Conservation (phyloP, 192 early-diverging fungal species). For the Umbelopsis isabellina region DNA sequence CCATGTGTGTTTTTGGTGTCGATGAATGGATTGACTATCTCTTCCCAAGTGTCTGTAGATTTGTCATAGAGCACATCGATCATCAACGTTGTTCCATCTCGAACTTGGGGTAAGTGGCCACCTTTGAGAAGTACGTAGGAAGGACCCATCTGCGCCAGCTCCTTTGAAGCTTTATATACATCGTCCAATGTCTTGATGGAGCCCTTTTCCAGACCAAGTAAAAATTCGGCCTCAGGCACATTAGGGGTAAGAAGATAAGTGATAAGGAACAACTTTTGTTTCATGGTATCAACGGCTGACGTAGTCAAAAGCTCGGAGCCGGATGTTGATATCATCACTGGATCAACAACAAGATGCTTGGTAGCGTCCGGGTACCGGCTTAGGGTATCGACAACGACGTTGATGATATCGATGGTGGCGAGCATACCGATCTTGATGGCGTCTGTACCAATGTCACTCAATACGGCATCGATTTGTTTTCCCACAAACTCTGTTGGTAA, state of each 20-base stretch:
- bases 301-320: constrained; percentile 63
- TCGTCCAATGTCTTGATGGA: constrained; percentile 58
- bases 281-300: constrained; percentile 62
- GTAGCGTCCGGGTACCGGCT: constrained; percentile 35
- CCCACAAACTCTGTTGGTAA: constrained; percentile 66
- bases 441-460: constrained; percentile 75
- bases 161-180: constrained; percentile 63
- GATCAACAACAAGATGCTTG: constrained; percentile 71
- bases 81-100: constrained; percentile 37
- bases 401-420: constrained; percentile 63
- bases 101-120: constrained; percentile 67
- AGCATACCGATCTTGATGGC: constrained; percentile 88
- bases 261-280: constrained; percentile 65
- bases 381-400: constrained; percentile 54
- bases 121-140: constrained; percentile 77
- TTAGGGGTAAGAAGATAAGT: constrained; percentile 82
- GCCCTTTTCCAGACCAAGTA: constrained; percentile 43
- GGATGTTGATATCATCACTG: constrained; percentile 85
- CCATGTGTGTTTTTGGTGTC: constrained; percentile 79
- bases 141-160: constrained; percentile 58
- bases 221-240: constrained; percentile 77
- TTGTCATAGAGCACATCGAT: constrained; percentile 70
- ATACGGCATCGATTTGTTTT: constrained; percentile 69
- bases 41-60: constrained; percentile 39
- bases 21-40: constrained; percentile 61